Evolutionary conservation across 1,139 yeast species (phyloP), one percentile per base, ranked within the genome.

Genomic region (Taphrina communis): DNA sequence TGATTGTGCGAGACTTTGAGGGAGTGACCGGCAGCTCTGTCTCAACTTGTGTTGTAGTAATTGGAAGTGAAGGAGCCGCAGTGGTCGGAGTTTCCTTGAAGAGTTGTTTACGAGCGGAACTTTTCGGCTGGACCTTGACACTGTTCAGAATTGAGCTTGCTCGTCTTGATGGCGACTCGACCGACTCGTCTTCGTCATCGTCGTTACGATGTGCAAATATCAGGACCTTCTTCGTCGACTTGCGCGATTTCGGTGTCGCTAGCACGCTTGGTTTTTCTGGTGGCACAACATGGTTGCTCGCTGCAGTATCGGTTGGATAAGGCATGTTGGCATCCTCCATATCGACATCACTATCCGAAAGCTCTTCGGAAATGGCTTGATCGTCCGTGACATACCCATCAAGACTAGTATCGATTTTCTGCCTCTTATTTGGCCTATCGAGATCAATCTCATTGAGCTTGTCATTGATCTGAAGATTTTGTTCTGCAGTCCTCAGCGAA

Each of bases 291-390:
- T 39, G 1, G 7, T 11, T 14, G 14, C 42, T 39, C 14, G 14
- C 42, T 44, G 8, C 42, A 11, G 42, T 39, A 17, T 12, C 51
- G 19, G 2, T n/a, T 8, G 51, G 25, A 1, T 2, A 2, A 12
- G 21, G 19, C 4, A 46, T 21, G 12, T 9, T 6, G 2, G 19
- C 36, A 50, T 50, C 53, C n/a, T 21, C n/a, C 53, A 50, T 50
- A 11, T 50, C 53, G 4, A n/a, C n/a, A n/a, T 50, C 53, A 25
- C 53, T 50, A 21, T 50, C 53, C 6, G 53, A 50, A n/a, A 50
- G 53, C 53, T 50, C 53, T 50, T 50, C 53, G 8, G 53, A 50
- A 6, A 50, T 50, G 12, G 53, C 53, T 21, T 50, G 53, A 21
- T 50, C 53, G n/a, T 50, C 36, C n/a, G 53, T 50, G 53, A 50